Base-by-base conservation (phyloP, 441 rosid species). In the California macrophylla region DNA sequence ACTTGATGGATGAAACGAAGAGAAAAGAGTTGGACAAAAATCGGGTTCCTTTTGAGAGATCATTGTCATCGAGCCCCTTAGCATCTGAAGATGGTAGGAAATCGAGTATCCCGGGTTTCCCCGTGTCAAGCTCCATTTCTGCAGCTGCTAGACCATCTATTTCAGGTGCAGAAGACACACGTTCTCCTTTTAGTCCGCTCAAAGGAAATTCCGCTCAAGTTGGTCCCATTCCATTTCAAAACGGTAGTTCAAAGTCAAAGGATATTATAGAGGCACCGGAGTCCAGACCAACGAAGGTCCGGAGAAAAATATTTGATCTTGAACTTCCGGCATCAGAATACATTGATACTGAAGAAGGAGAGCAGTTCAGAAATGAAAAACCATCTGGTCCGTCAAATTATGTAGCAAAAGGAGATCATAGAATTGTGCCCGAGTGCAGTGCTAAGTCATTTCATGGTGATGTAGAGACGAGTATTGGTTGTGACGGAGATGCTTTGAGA, bases 301-400 rank as follows among this genome's bases (percentile, higher is more conserved):
- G 92, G 66, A 90, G 79, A 79, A 92, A 81, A 82, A 87, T 87
- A 91, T 79, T 95, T 66, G 99, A 95, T 84, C 96, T 95, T 75
- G 90, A 84, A 72, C 95, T 92, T 81, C 96, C 97, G 15, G 98
- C 96, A n/a, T 91, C 90, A 75, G 86, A 82, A 68, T 92, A 90
- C 81, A 85, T 87, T 54, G 90, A 86, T 71, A 76, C 82, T 12
- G 98, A 90, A 78, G 96, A 85, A 62, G 79, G 68, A 21, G 89
- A 86, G 64, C 85, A 81, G 76, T 54, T 72, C 36, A 79, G 79
- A 77, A 85, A 82, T 42, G 85, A 80, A 64, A 85, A 78, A 25
- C 61, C 69, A 64, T 79, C 83, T 61, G 83, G 82, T 21, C 68
- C 66, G 23, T 80, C 87, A 23, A 77, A 77, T 79, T 82, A 69